These are phyloP conservation scores for Penicillium thymicola DNA, from an alignment of 2,329 filamentous ascomycete species.

Conservation along the genomic window DNA sequence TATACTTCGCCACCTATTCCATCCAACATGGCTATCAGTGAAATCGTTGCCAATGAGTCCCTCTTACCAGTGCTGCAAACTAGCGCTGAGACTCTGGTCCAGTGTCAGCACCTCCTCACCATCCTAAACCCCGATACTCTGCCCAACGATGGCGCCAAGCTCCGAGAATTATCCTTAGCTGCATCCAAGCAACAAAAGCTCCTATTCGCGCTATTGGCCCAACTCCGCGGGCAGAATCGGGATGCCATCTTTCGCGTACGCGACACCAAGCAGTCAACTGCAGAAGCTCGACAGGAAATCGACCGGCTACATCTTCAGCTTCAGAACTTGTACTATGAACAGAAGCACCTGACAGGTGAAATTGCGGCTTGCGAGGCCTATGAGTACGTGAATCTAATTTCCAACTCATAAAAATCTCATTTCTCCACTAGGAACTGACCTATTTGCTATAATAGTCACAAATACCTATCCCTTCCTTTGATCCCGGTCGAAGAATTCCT, in stretches of 20 bases:
- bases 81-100: conserved; percentile 68
- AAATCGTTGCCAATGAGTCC: conserved; percentile 61
- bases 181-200: conserved; percentile 75
- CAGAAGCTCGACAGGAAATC: conserved; percentile 84
- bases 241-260: conserved; percentile 76
- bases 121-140: conserved; percentile 54
- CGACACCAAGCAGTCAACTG: conserved; percentile 80
- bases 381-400: conserved; percentile 61
- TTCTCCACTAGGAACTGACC: conserved; percentile 6
- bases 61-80: conserved; percentile 68
- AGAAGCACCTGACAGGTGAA: conserved; percentile 83
- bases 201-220: conserved; percentile 73
- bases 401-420: not conserved
- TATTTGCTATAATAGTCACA: conserved; percentile 52
- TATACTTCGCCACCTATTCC: conserved; percentile 9
- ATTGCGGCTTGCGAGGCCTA: conserved; percentile 88
- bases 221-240: conserved; percentile 78
- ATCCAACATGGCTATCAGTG: conserved; percentile 51
- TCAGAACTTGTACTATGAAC: conserved; percentile 95
- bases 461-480: conserved; percentile 80
- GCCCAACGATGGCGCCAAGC: conserved; percentile 42
- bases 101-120: conserved; percentile 59
- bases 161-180: conserved; percentile 53
- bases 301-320: conserved; percentile 87
- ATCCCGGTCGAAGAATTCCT: conserved; percentile 83